Evolutionary conservation across 345 rosid species (phyloP), one percentile per base, ranked within the genome.

Genomic region (Nasturtium officinale): DNA sequence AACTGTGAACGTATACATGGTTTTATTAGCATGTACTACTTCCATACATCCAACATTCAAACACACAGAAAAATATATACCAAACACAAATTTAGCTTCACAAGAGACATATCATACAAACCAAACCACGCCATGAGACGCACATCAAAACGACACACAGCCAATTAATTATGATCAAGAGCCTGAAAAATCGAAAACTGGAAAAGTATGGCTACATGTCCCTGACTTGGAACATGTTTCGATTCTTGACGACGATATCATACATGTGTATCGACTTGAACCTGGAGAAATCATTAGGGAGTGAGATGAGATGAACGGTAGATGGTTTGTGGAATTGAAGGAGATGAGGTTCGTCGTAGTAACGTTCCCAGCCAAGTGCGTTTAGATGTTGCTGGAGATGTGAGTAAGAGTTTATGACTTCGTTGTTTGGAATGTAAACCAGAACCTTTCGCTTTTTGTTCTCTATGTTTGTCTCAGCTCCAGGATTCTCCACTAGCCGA

Each of bases 291-390:
- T 89, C 92, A 47, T 25, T 81, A 3, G 98, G 96, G 70, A 92
- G 95, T 18, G 92, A 87, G 67, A 92, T 89, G 72, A 87, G 85
- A 66, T 89, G 83, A 38, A 85, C 72, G 1, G 90, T 82, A 40
- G 89, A 82, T 43, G 83, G 33, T 69, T 90, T 90, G 61, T 87
- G 95, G 86, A 84, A 92, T 58, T 88, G 98, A 15, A 88, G 89
- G 42, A 88, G 90, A 7, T 77, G 64, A 1, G 91, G 91, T 5
- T 89, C 89, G 0, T 83, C 87, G 60, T 88, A 81, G 67, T 87
- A 89, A 77, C 89, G 82, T 71, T 90, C 94, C 98, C 96, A 92
- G 5, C 98, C 98, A 2, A 90, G 88, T n/a, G 83, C 64, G 28
- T 33, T 28, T 2, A 90, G 82, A 79, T 85, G 84, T 29, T 65